A percentile compares a stretch with the other conserved stretches of the same genome.
phyloP scores from a whole-genome alignment of 176 grass and related monocot genomes.

The Hsuehochloa calcarea region DNA sequence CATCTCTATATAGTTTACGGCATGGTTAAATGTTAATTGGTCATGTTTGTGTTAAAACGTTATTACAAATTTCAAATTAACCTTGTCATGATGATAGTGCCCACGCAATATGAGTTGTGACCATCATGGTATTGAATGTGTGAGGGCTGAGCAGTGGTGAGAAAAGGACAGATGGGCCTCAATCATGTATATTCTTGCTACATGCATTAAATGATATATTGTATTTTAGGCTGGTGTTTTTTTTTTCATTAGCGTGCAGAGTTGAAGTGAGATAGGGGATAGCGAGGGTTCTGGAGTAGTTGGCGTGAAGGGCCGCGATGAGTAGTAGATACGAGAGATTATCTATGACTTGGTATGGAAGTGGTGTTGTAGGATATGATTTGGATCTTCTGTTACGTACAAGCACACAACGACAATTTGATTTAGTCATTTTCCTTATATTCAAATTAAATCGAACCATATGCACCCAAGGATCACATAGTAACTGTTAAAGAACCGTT shows the following conservation, averaged over 20 bases:
- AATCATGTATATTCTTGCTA: slow-evolving; percentile 64
- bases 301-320: not conserved
- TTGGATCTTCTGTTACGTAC: not conserved
- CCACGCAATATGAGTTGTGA: slow-evolving; percentile 42
- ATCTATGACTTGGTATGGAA: not conserved
- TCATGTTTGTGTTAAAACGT: not conserved
- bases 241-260: slow-evolving; percentile 22
- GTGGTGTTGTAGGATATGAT: not conserved
- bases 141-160: not conserved
- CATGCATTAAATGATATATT: slow-evolving; percentile 44
- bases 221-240: slow-evolving; percentile 17
- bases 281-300: not conserved
- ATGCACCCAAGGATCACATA: not conserved
- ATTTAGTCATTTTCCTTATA: not conserved
- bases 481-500: no score
- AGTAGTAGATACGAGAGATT: not conserved
- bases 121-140: slow-evolving; percentile 59
- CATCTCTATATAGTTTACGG: not conserved
- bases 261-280: not conserved
- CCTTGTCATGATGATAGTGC: slow-evolving; percentile 13
- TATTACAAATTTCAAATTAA: not conserved
- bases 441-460: not conserved
- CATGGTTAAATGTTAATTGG: not conserved
- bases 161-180: slow-evolving; percentile 36
- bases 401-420: not conserved